Conservation (phyloP, 805 yeast genomes). For the Saccharomycopsis synnaedendra region DNA sequence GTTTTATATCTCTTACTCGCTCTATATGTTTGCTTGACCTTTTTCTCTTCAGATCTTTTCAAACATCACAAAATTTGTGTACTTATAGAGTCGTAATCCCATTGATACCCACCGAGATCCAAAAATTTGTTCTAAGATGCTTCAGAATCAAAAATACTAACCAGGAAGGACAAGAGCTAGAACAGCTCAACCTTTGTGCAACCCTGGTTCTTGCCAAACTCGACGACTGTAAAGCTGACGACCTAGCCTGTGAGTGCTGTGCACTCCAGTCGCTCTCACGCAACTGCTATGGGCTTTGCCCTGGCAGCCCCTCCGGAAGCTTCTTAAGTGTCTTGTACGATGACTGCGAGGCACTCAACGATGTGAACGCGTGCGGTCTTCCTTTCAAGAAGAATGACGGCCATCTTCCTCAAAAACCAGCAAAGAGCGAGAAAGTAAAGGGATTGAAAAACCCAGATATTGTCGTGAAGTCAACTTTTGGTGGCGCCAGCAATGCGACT, state of each 20-base stretch:
- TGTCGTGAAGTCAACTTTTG: slow-evolving; percentile 5
- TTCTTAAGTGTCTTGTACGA: slow-evolving; percentile 33
- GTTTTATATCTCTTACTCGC: too few relatives aligned
- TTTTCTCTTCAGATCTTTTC: background rate
- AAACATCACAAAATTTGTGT: background rate
- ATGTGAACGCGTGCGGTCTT: slow-evolving; percentile 38
- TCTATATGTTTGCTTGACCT: too few relatives aligned
- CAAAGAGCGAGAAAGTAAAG: background rate
- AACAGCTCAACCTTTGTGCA: slow-evolving; percentile 25
- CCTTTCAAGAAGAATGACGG: slow-evolving; percentile 35
- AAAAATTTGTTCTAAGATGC: too few relatives aligned
- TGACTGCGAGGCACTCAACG: slow-evolving; percentile 36
- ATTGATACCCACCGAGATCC: too few relatives aligned
- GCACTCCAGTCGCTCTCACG: slow-evolving; percentile 38
- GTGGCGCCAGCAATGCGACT: background rate
- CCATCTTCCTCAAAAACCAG: background rate
- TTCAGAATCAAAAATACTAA: background rate
- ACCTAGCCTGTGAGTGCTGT: slow-evolving; percentile 46
- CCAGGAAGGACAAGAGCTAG: slow-evolving; percentile 26
- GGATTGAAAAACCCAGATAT: background rate
- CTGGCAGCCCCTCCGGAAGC: slow-evolving; percentile 33
- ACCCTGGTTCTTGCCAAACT: slow-evolving; percentile 33
- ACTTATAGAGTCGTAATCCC: background rate
- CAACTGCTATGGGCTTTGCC: slow-evolving; percentile 37
- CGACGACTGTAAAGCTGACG: slow-evolving; percentile 41